Conservation (phyloP, 257 asterid genomes). For the Ballota nigra region DNA sequence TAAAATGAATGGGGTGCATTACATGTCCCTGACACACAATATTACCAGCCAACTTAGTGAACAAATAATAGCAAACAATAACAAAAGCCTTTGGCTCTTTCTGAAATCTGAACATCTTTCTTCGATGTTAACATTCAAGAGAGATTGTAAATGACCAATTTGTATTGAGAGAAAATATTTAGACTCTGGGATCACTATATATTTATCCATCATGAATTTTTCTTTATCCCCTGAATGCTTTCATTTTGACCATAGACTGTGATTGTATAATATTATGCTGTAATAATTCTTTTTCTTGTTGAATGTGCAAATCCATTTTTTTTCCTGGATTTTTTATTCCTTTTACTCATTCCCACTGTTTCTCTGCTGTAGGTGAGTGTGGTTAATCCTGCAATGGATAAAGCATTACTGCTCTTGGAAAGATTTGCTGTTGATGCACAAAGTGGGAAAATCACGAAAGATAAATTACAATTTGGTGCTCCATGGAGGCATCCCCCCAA, state of each 20-base stretch:
- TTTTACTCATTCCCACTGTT: constrained; percentile 8
- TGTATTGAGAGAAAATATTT: not conserved
- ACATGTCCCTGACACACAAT: too few relatives aligned
- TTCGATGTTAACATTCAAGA: not conserved
- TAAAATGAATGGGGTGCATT: too few relatives aligned
- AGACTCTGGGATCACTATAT: not conserved
- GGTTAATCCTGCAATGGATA: constrained; percentile 93
- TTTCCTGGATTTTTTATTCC: not conserved
- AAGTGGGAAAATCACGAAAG: constrained; percentile 62
- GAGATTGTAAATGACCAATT: constrained; percentile 7
- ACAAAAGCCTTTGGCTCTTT: not conserved
- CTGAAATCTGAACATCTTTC: not conserved
- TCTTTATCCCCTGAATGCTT: constrained; percentile 12
- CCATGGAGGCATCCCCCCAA: constrained; percentile 94
- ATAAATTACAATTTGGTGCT: constrained; percentile 75
- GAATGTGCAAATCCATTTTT: not conserved
- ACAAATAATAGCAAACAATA: not conserved
- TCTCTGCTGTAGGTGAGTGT: constrained; percentile 58
- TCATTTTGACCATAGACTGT: not conserved
- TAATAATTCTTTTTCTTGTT: not conserved
- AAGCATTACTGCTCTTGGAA: constrained; percentile 62
- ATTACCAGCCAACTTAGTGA: not conserved
- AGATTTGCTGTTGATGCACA: constrained; percentile 72
- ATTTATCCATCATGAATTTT: not conserved
- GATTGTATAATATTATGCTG: not conserved